Conservation (phyloP, 805 yeast genomes). For the Ogataea pignaliae region DNA sequence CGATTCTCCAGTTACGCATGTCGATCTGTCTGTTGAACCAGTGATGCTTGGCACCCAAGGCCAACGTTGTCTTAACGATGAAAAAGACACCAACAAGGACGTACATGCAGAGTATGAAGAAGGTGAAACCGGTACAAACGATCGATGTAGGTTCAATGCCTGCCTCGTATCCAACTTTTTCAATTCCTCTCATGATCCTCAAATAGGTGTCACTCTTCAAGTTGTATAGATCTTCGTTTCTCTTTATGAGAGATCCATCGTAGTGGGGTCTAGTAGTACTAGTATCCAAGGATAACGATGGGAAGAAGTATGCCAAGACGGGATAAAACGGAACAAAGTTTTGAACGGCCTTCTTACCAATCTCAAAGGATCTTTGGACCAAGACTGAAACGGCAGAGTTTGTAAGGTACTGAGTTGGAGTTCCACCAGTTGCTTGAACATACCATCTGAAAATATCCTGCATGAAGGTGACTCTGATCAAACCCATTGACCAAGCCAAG, state of each 20-base stretch:
- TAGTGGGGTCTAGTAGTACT: constrained; percentile 1
- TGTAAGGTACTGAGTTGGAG: constrained; percentile 64
- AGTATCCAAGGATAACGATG: constrained; percentile 8
- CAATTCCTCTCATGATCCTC: constrained; percentile 78
- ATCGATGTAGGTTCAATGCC: constrained; percentile 78
- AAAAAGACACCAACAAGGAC: constrained; percentile 61
- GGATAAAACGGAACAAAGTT: constrained; percentile 16
- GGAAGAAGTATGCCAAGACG: constrained; percentile 14
- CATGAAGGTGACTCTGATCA: constrained; percentile 75
- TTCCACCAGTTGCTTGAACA: constrained; percentile 84
- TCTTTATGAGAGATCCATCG: constrained; percentile 5
- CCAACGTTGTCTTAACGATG: constrained; percentile 46
- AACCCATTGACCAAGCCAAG: constrained; percentile 92
- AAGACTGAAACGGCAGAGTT: constrained; percentile 61
- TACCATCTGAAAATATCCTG: constrained; percentile 83
- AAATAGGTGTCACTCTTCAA: constrained; percentile 54
- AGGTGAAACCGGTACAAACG: constrained; percentile 83
- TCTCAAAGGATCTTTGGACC: constrained; percentile 60
- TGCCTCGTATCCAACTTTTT: constrained; percentile 73
- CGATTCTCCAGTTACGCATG: constrained; percentile 42
- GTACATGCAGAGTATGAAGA: constrained; percentile 73
- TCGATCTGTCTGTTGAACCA: constrained; percentile 12
- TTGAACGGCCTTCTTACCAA: constrained; percentile 8
- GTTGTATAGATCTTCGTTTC: constrained; percentile 27
- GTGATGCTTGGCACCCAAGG: constrained; percentile 27